phyloP scores from a whole-genome alignment of 2,329 filamentous ascomycete species.

The Tolypocladium sp. region DNA sequence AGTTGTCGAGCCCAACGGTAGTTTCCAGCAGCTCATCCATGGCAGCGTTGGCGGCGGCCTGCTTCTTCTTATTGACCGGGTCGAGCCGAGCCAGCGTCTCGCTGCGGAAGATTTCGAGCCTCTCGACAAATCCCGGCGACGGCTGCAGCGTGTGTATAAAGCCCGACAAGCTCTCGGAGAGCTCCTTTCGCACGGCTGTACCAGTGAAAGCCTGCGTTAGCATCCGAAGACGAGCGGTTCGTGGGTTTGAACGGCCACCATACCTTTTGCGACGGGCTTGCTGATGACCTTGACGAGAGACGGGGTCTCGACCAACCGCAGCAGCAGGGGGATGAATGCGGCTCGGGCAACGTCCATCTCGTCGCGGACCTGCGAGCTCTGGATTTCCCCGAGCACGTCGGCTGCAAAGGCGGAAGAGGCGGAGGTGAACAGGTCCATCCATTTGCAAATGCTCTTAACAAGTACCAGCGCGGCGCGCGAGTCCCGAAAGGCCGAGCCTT shows the following conservation, averaged over 20 bases:
- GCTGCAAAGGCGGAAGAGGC: slow-evolving; percentile 38
- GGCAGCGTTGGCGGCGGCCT: slow-evolving; percentile 32
- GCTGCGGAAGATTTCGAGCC: slow-evolving; percentile 48
- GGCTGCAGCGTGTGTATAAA: slow-evolving; percentile 52
- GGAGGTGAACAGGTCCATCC: slow-evolving; percentile 49
- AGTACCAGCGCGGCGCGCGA: slow-evolving; percentile 40
- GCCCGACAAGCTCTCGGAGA: slow-evolving; percentile 40
- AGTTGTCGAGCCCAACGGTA: slow-evolving; percentile 44
- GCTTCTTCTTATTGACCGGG: slow-evolving; percentile 42
- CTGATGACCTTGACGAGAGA: slow-evolving; percentile 44
- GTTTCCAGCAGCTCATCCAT: slow-evolving; percentile 52
- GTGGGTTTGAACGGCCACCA: slow-evolving; percentile 1
- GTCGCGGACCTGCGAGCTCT: slow-evolving; percentile 35
- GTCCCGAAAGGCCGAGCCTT: slow-evolving; percentile 37
- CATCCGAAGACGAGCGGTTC: neutral
- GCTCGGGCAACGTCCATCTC: slow-evolving; percentile 53
- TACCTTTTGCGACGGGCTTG: slow-evolving; percentile 44
- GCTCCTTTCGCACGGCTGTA: slow-evolving; percentile 34
- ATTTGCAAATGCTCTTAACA: slow-evolving; percentile 40
- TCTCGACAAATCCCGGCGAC: slow-evolving; percentile 41
- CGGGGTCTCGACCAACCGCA: slow-evolving; percentile 52
- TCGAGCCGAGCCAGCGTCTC: slow-evolving; percentile 47
- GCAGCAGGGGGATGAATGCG: slow-evolving; percentile 54
- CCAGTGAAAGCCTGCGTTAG: neutral
- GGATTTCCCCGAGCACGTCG: slow-evolving; percentile 36